These are phyloP conservation scores for Teunomyces panamensis DNA, from an alignment of 805 yeast genomes.

Conservation along the genomic window DNA sequence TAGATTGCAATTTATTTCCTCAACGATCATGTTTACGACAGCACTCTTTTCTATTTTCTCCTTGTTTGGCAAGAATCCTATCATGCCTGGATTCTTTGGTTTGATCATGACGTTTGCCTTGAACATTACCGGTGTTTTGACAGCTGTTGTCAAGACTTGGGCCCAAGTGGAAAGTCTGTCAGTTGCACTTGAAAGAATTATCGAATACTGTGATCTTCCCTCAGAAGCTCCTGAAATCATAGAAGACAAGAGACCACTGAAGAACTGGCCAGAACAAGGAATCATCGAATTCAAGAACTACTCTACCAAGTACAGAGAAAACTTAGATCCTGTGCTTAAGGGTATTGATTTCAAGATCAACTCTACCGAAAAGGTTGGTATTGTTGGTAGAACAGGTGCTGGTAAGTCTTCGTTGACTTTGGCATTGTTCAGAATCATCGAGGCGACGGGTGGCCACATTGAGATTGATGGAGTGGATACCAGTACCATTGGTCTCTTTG, in stretches of 20 bases:
- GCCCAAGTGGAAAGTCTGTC: conserved; percentile 64
- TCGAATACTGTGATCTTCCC: conserved; percentile 66
- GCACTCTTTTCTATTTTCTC: conserved; percentile 45
- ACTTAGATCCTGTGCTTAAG: conserved; percentile 41
- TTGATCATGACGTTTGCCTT: conserved; percentile 63
- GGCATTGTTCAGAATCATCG: conserved; percentile 44
- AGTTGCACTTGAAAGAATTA: conserved; percentile 65
- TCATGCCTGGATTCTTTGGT: conserved; percentile 61
- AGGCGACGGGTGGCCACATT: conserved; percentile 34
- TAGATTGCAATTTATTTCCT: conserved; percentile 60
- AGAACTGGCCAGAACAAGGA: conserved; percentile 39
- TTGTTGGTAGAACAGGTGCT: conserved; percentile 47
- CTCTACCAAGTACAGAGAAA: conserved; percentile 44
- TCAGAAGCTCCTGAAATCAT: conserved; percentile 80
- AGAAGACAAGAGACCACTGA: conserved; percentile 59
- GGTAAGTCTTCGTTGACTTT: conserved; percentile 45
- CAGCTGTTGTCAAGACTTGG: conserved; percentile 55
- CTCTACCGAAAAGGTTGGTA: conserved; percentile 41
- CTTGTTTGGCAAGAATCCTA: conserved; percentile 36
- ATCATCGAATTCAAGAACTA: conserved; percentile 35
- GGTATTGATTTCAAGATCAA: conserved; percentile 34
- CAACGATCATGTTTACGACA: conserved; percentile 50
- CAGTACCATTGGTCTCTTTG: conserved; percentile 35
- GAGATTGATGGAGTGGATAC: conserved; percentile 35
- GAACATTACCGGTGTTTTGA: conserved; percentile 51